These are phyloP conservation scores for Paraconiothyrium brasiliense DNA, from an alignment of 2,329 filamentous ascomycete species.

Conservation along the genomic window DNA sequence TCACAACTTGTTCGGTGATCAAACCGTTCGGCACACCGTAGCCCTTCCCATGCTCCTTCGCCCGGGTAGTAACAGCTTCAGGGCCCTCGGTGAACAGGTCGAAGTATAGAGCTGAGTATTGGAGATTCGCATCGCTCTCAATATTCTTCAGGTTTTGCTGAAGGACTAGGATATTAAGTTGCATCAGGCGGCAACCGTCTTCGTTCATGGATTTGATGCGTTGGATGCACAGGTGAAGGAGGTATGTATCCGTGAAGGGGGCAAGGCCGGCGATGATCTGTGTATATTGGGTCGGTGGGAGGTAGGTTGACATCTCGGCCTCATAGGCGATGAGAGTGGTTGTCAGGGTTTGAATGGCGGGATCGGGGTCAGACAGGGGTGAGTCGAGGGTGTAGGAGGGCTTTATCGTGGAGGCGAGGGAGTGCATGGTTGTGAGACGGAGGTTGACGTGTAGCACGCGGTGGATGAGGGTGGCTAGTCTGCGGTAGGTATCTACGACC, in stretches of 20 bases:
- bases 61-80: conserved; percentile 71
- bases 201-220: conserved; percentile 83
- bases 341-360: conserved; percentile 84
- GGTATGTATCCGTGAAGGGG: conserved; percentile 78
- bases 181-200: conserved; percentile 85
- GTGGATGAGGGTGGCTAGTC: conserved; percentile 80
- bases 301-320: conserved; percentile 77
- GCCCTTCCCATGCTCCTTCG: conserved; percentile 57
- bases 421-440: conserved; percentile 84
- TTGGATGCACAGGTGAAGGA: conserved; percentile 72
- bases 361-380: conserved; percentile 79
- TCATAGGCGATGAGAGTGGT: conserved; percentile 86
- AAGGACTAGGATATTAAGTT: conserved; percentile 91
- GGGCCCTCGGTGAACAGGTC: conserved; percentile 72
- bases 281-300: conserved; percentile 72
- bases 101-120: conserved; percentile 73
- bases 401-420: conserved; percentile 68
- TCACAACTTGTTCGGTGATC: conserved; percentile 52
- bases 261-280: conserved; percentile 83
- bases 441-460: conserved; percentile 90
- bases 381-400: conserved; percentile 67
- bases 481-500: conserved; percentile 83
- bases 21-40: conserved; percentile 39
- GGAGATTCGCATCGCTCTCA: conserved; percentile 73
- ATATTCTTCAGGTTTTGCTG: conserved; percentile 98